Conservation (phyloP, 345 rosid species). For the Raphanus raphanistrum region DNA sequence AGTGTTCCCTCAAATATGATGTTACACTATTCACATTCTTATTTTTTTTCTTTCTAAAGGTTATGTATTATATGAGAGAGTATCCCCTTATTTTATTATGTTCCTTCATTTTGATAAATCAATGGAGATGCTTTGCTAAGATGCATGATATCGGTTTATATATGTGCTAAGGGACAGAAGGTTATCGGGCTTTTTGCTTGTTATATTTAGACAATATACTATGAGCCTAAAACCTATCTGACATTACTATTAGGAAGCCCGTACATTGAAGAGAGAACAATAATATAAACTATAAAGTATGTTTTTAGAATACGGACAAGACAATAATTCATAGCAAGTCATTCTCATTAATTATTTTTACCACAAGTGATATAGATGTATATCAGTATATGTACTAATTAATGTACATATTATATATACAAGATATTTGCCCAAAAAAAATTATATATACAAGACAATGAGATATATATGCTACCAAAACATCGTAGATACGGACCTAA, state of each 20-base stretch:
- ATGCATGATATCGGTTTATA: conserved; percentile 8
- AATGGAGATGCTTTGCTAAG: not conserved
- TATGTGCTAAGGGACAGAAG: not conserved
- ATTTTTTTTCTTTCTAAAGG: no score
- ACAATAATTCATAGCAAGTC: not conserved
- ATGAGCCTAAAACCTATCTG: not conserved
- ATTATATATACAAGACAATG: no score
- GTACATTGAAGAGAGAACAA: not conserved
- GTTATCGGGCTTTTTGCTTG: conserved; percentile 11
- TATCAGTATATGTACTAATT: no score
- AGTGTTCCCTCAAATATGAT: no score
- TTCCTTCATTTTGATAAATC: no score
- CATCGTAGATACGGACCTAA: not conserved
- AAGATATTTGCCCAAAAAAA: no score
- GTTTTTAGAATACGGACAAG: not conserved
- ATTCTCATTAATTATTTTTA: not conserved
- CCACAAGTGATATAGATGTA: no score
- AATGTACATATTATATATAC: no score
- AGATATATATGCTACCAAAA: not conserved
- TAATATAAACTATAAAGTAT: not conserved
- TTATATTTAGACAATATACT: not conserved
- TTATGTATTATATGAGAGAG: no score
- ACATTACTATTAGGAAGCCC: not conserved
- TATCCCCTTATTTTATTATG: no score
- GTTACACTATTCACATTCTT: no score